Evolutionary conservation across 192 early-diverging fungal species (phyloP).

Genomic region (Backusella tuberculispora): DNA sequence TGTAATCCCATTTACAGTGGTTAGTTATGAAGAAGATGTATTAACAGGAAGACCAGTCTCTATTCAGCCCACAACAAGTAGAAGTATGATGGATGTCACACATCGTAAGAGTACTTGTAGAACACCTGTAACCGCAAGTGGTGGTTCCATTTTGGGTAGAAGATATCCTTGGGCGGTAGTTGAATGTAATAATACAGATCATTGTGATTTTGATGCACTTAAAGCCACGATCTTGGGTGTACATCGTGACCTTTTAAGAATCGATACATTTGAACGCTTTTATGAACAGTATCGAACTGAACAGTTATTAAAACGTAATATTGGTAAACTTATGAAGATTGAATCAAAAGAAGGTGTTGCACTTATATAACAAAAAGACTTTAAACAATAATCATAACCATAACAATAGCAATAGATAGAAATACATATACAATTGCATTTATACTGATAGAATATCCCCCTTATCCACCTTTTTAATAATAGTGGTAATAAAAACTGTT

Average conservation of each 20-base stretch:
- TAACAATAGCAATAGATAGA: no score
- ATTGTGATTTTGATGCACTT: slow-evolving; percentile 83
- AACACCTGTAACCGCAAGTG: not conserved
- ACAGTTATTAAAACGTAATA: slow-evolving; percentile 52
- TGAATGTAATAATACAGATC: slow-evolving; percentile 86
- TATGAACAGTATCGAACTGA: slow-evolving; percentile 65
- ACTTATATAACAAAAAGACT: no score
- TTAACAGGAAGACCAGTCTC: slow-evolving; percentile 36
- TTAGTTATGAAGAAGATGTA: slow-evolving; percentile 87
- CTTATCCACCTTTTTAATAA: no score
- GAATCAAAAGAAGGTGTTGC: slow-evolving; percentile 6
- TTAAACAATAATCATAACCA: no score
- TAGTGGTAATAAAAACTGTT: not conserved
- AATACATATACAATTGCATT: not conserved
- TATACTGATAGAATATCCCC: no score
- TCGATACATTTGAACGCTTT: slow-evolving; percentile 55
- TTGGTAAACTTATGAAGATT: slow-evolving; percentile 40
- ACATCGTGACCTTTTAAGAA: slow-evolving; percentile 57
- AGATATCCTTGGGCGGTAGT: slow-evolving; percentile 90
- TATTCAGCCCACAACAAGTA: not conserved
- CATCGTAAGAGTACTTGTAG: no score
- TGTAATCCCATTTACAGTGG: slow-evolving; percentile 84
- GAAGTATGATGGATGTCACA: not conserved
- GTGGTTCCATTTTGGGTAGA: slow-evolving; percentile 71
- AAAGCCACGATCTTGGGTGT: slow-evolving; percentile 48